phyloP scores from a whole-genome alignment of 1,284 basidiomycete genomes.

The Amylostereum areolatum region DNA sequence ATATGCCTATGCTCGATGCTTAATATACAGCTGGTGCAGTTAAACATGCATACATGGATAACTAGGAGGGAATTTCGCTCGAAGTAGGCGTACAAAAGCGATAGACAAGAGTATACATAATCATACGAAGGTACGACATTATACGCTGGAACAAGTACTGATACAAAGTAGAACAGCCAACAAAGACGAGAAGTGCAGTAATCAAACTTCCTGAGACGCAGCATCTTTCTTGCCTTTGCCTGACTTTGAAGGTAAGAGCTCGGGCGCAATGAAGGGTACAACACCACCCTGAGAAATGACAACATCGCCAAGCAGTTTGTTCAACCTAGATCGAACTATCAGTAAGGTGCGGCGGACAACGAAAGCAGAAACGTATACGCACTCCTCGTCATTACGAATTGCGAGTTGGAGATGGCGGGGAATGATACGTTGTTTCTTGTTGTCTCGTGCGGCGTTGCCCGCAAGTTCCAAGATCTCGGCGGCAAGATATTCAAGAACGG shows the following conservation, averaged over 20 bases:
- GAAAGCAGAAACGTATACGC: conserved; percentile 13
- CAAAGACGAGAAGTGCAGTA: not conserved
- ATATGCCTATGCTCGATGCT: too few relatives aligned
- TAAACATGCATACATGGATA: too few relatives aligned
- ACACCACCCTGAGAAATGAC: conserved; percentile 86
- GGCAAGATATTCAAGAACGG: conserved; percentile 78
- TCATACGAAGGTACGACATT: too few relatives aligned
- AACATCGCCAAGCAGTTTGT: conserved; percentile 71
- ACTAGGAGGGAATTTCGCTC: too few relatives aligned
- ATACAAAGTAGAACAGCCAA: too few relatives aligned
- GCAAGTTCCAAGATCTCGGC: conserved; percentile 88
- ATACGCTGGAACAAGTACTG: too few relatives aligned
- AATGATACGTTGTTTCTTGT: conserved; percentile 78
- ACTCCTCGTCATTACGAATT: conserved; percentile 81
- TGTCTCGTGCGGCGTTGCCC: conserved; percentile 74
- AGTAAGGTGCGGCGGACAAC: not conserved
- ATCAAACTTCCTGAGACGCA: conserved; percentile 34
- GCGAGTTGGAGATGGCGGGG: conserved; percentile 85
- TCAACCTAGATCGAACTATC: conserved; percentile 35
- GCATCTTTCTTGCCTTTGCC: conserved; percentile 48
- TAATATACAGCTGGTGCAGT: too few relatives aligned
- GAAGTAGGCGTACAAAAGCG: too few relatives aligned
- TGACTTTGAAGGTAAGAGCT: conserved; percentile 66
- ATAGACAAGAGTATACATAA: too few relatives aligned
- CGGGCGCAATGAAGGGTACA: conserved; percentile 59